Evolutionary conservation across 2,329 filamentous ascomycete genomes (phyloP).

Genomic region (Fusarium stilboides): DNA sequence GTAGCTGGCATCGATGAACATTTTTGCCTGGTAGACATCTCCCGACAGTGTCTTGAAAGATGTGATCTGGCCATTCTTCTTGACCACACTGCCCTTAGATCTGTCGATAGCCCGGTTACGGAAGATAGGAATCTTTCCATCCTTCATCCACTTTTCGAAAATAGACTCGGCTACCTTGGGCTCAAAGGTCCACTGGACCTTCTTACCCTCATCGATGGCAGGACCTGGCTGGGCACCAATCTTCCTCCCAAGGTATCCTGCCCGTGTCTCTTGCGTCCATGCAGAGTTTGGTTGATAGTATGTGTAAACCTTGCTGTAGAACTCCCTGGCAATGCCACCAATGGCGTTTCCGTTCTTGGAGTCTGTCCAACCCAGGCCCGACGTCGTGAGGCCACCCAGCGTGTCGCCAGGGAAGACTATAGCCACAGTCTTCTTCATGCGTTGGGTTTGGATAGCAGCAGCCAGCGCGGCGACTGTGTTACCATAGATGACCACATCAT

Average conservation of each 20-base stretch:
- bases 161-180: conserved; percentile 40
- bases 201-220: conserved; percentile 35
- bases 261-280: conserved; percentile 39
- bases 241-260: conserved; percentile 24
- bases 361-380: conserved; percentile 43
- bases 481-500: conserved; percentile 45
- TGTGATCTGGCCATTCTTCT: conserved; percentile 29
- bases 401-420: conserved; percentile 39
- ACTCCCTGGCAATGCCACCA: conserved; percentile 42
- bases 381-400: conserved; percentile 39
- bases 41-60: conserved; percentile 36
- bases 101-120: conserved; percentile 37
- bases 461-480: conserved; percentile 44
- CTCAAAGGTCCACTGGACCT: conserved; percentile 45
- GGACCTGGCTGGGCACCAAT: conserved; percentile 41
- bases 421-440: conserved; percentile 42
- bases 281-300: conserved; percentile 27
- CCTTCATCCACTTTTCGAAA: conserved; percentile 41
- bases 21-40: conserved; percentile 32
- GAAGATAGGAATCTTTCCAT: conserved; percentile 37
- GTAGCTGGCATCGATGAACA: conserved; percentile 44
- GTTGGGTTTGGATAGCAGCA: conserved; percentile 37
- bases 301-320: conserved; percentile 34
- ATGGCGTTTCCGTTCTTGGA: conserved; percentile 41
- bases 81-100: conserved; percentile 22